A percentile compares a stretch with the other conserved stretches of the same genome.
phyloP scores from a whole-genome alignment of 1,284 basidiomycete genomes.

The Sporisorium exsertum region DNA sequence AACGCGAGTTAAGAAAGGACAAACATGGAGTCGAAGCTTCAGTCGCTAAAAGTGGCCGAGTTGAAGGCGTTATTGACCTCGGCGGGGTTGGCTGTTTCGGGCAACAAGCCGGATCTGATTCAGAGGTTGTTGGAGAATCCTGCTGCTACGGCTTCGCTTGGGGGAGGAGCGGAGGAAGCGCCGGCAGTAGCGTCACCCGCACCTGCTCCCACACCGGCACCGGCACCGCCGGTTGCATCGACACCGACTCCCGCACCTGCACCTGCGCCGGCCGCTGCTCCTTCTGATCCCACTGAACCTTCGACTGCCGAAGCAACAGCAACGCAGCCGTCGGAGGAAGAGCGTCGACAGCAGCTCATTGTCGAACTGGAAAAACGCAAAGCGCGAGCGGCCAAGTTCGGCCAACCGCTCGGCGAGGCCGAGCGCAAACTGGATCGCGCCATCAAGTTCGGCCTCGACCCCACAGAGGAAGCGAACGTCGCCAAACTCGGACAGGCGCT shows the following conservation, averaged over 20 bases:
- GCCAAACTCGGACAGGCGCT: constrained; percentile 34
- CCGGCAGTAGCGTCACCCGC: constrained; percentile 13
- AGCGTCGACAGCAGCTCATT: constrained; percentile 47
- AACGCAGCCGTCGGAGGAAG: constrained; percentile 25
- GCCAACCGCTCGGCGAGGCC: constrained; percentile 54
- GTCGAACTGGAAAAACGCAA: constrained; percentile 65
- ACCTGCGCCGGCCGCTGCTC: constrained; percentile 10
- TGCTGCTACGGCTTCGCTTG: constrained; percentile 43
- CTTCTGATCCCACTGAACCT: constrained; percentile 1
- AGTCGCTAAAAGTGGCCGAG: constrained; percentile 63
- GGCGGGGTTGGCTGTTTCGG: constrained; percentile 52
- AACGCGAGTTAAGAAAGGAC: too few relatives aligned
- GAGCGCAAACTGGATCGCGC: constrained; percentile 62
- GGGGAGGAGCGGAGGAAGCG: constrained; percentile 1
- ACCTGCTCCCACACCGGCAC: constrained; percentile 6
- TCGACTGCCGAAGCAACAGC: not conserved
- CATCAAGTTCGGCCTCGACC: constrained; percentile 62
- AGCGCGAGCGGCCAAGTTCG: constrained; percentile 61
- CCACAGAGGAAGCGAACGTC: constrained; percentile 27
- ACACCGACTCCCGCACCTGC: constrained; percentile 6
- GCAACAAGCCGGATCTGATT: constrained; percentile 65
- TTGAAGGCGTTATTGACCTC: constrained; percentile 58
- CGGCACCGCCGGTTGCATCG: not conserved
- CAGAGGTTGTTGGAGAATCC: constrained; percentile 64
- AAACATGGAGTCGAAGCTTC: constrained; percentile 60